Conservation (phyloP, 768 basidiomycete species). For the Psilocybe azurescens region DNA sequence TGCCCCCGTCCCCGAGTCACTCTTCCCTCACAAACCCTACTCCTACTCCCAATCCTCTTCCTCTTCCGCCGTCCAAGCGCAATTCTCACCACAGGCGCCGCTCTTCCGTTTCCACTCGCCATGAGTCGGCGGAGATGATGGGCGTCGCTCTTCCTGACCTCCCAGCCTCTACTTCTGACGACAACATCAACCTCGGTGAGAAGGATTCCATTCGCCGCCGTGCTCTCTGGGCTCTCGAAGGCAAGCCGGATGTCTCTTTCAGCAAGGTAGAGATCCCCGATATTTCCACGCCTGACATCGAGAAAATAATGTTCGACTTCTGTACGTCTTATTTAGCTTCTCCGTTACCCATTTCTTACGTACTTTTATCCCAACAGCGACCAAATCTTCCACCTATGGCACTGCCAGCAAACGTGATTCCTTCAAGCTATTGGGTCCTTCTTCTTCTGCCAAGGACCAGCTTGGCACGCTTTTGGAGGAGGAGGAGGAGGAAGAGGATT, state of each 20-base stretch:
- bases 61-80: conserved; percentile 54
- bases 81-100: conserved; percentile 85
- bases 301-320: conserved; percentile 66
- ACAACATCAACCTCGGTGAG: conserved; percentile 71
- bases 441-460: conserved; percentile 75
- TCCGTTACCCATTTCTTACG: conserved; percentile 37
- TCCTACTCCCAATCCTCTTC: conserved; percentile 23
- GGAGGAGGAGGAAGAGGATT: conserved; percentile 86
- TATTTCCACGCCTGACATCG: conserved; percentile 60
- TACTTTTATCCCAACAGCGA: conserved; percentile 59
- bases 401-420: conserved; percentile 77
- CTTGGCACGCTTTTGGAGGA: conserved; percentile 83
- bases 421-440: conserved; percentile 68
- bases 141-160: conserved; percentile 76
- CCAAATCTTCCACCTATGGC: conserved; percentile 47
- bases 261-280: conserved; percentile 87
- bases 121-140: conserved; percentile 92
- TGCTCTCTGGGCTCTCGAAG: conserved; percentile 88
- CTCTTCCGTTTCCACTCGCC: conserved; percentile 88
- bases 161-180: conserved; percentile 62
- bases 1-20: conserved; percentile 13
- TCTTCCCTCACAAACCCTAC: conserved; percentile 12
- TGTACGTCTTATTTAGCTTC: conserved; percentile 49
- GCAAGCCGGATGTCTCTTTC: conserved; percentile 73
- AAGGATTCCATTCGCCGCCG: conserved; percentile 81